These are phyloP conservation scores for Erodium chrysanthum DNA, from an alignment of 441 rosid genomes.

Conservation along the genomic window DNA sequence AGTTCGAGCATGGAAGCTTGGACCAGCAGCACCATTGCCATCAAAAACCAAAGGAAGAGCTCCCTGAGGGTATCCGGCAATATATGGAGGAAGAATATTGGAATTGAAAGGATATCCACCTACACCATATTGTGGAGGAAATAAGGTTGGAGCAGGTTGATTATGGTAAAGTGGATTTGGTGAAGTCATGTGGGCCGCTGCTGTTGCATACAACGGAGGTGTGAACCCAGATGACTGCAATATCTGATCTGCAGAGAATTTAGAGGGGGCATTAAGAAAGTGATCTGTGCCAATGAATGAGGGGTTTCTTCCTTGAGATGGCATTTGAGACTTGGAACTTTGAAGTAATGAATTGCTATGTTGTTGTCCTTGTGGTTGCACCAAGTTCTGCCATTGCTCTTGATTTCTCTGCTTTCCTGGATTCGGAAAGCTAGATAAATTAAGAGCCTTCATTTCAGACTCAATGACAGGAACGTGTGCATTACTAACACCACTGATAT, in stretches of 20 bases:
- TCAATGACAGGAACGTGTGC: slow-evolving; percentile 20
- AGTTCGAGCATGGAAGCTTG: slow-evolving; percentile 32
- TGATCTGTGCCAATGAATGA: slow-evolving; percentile 29
- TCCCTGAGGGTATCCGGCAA: slow-evolving; percentile 40
- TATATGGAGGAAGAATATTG: slow-evolving; percentile 31
- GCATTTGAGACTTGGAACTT: slow-evolving; percentile 26
- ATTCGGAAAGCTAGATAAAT: slow-evolving; percentile 25
- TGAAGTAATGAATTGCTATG: slow-evolving; percentile 31
- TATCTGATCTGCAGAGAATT: slow-evolving; percentile 32
- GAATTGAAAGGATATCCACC: slow-evolving; percentile 38
- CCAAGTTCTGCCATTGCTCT: slow-evolving; percentile 24
- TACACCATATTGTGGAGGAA: slow-evolving; percentile 43
- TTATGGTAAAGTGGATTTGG: slow-evolving; percentile 38
- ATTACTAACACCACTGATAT: slow-evolving; percentile 19
- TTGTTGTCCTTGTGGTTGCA: slow-evolving; percentile 26
- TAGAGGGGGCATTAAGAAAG: slow-evolving; percentile 26
- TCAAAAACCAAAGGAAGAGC: slow-evolving; percentile 33
- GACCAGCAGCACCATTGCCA: slow-evolving; percentile 25
- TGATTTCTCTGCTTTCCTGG: slow-evolving; percentile 22
- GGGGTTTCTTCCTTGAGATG: slow-evolving; percentile 31
- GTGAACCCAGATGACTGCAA: slow-evolving; percentile 47
- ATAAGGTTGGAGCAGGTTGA: slow-evolving; percentile 32
- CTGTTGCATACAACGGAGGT: slow-evolving; percentile 33
- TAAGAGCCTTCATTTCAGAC: slow-evolving; percentile 33
- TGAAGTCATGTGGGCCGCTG: slow-evolving; percentile 30